A percentile compares a stretch with the other conserved stretches of the same genome.
Evolutionary conservation across 345 rosid species (phyloP).

Genomic region (Linum usitatissimum): DNA sequence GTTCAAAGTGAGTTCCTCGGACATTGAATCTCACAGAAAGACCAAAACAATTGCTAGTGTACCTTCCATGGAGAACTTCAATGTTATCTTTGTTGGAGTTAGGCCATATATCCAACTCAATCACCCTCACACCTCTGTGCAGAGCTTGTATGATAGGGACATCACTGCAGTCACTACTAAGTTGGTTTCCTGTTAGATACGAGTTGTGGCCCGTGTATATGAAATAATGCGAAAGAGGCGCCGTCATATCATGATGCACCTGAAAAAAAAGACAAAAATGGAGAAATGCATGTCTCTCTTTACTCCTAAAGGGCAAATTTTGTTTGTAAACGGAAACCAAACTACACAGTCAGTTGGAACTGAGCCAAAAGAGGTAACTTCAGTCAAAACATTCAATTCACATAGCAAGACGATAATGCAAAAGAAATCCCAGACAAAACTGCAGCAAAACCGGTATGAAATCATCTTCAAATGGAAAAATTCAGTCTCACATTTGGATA

Average conservation of each 20-base stretch:
- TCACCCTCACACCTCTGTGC: slow-evolving; percentile 68
- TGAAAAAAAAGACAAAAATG: slow-evolving; percentile 20
- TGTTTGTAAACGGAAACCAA: background rate
- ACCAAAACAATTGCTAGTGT: background rate
- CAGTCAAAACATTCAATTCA: background rate
- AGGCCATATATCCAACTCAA: slow-evolving; percentile 96
- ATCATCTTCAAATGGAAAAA: background rate
- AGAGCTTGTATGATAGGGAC: slow-evolving; percentile 73
- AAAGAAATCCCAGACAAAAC: too few species aligned
- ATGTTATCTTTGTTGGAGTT: slow-evolving; percentile 55
- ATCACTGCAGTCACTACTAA: slow-evolving; percentile 89
- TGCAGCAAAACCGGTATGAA: background rate
- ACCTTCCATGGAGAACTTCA: slow-evolving; percentile 92
- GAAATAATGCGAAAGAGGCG: slow-evolving; percentile 83
- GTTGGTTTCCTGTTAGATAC: slow-evolving; percentile 87
- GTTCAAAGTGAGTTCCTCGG: background rate
- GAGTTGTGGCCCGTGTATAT: slow-evolving; percentile 91
- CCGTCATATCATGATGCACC: slow-evolving; percentile 83
- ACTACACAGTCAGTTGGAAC: background rate
- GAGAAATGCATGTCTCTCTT: background rate
- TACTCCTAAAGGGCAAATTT: background rate
- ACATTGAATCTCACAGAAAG: background rate
- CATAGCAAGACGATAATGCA: too few species aligned
- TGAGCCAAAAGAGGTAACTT: background rate
- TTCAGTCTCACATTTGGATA: background rate